These are phyloP conservation scores for Xylaria bambusicola DNA, from an alignment of 495 filamentous ascomycete species.

Conservation along the genomic window DNA sequence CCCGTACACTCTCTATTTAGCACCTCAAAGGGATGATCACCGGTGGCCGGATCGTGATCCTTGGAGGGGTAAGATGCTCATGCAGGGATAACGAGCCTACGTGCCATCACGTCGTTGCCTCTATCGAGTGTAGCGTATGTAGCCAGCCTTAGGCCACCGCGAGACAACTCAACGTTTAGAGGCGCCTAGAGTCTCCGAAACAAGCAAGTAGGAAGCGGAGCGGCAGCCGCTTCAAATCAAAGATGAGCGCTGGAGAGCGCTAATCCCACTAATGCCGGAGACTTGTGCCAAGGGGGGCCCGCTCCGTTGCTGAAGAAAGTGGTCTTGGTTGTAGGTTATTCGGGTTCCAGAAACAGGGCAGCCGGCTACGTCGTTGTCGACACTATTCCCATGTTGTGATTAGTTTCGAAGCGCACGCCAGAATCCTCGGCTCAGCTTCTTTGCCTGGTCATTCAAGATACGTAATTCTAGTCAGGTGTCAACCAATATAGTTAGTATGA, in stretches of 20 bases:
- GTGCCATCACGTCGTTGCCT: slow-evolving; percentile 3
- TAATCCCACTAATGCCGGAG: slow-evolving; percentile 9
- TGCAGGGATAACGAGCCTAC: slow-evolving; percentile 14
- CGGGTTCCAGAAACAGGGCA: background rate
- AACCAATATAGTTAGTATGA: no score
- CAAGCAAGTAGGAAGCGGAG: slow-evolving; percentile 7
- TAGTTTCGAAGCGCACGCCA: slow-evolving; percentile 12
- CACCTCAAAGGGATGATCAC: background rate
- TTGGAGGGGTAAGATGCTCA: background rate
- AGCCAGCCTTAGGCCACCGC: slow-evolving; percentile 11
- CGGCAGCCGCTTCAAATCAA: slow-evolving; percentile 7
- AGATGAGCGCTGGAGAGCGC: background rate
- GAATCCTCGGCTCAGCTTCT: background rate
- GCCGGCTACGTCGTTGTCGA: background rate
- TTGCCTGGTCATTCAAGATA: background rate
- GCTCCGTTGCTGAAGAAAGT: background rate
- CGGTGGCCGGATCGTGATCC: slow-evolving; percentile 6
- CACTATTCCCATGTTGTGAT: slow-evolving; percentile 12
- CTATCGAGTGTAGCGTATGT: background rate
- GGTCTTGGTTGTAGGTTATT: background rate
- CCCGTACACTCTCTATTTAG: background rate
- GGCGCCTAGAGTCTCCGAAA: background rate
- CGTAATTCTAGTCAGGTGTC: background rate
- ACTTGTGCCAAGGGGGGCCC: background rate
- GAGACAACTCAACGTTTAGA: slow-evolving; percentile 15